Percentiles rank a stretch among this genome's conserved stretches.
Conservation (phyloP, 164 flowering plant species). For the Berberis vulgaris region DNA sequence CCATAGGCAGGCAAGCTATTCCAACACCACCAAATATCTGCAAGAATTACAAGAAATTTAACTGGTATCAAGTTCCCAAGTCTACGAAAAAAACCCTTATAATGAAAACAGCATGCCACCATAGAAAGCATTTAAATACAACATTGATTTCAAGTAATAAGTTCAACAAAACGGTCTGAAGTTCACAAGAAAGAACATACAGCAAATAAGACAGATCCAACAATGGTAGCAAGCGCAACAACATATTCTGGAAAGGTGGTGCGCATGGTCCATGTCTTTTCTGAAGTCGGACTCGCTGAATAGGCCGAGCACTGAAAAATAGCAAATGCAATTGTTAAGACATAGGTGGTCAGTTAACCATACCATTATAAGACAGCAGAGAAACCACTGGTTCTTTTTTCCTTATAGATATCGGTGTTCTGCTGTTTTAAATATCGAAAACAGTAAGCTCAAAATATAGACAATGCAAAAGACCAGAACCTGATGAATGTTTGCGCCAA, state of each 20-base stretch:
- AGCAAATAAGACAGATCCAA: slow-evolving; percentile 4
- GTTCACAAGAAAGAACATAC: background rate
- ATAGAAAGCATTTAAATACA: too few relatives aligned
- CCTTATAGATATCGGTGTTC: too few relatives aligned
- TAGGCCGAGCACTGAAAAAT: background rate
- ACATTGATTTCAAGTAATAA: too few relatives aligned
- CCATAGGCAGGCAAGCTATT: slow-evolving; percentile 83
- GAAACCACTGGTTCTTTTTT: background rate
- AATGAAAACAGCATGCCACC: too few relatives aligned
- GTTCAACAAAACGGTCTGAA: background rate
- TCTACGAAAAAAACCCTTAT: background rate
- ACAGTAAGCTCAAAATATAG: too few relatives aligned
- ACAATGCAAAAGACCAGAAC: too few relatives aligned
- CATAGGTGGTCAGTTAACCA: background rate
- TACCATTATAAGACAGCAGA: background rate
- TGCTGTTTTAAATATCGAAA: too few relatives aligned
- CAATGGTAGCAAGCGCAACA: slow-evolving; percentile 5
- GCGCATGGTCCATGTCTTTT: slow-evolving; percentile 91
- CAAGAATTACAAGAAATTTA: background rate
- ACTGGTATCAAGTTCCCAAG: background rate
- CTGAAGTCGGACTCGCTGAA: slow-evolving; percentile 56
- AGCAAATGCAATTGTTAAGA: background rate
- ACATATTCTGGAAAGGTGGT: slow-evolving; percentile 30
- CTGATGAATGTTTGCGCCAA: too few relatives aligned
- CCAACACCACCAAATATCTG: slow-evolving; percentile 99